Evolutionary conservation across 2,329 filamentous ascomycete species (phyloP), one percentile per base, ranked within the genome.

Genomic region (Sporothrix brunneoviolacea): DNA sequence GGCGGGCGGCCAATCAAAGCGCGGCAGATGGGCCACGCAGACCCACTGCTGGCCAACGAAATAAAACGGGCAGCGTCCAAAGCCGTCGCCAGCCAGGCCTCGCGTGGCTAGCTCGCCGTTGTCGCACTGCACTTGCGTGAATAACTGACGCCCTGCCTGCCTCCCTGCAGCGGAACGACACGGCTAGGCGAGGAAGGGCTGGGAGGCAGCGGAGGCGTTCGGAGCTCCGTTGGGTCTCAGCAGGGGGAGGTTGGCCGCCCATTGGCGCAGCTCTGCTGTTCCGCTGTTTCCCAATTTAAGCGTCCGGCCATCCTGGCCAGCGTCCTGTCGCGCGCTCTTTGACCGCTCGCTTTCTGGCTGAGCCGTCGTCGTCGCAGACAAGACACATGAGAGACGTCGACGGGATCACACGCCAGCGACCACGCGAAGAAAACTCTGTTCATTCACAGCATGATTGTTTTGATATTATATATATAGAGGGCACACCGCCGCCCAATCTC

Each of bases 41-140:
- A 19, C 46, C 37, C 37, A 35, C 37, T 13, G 4, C 30, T 33
- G 30, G 30, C 18, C 15, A 37, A 27, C 7, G 30, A 41, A 42
- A 13, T 24, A 12, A 12, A 42, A 43, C 30, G 22, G 36, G 27
- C 36, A 21, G 37, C 28, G 16, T 18, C 40, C 22, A 33, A 47
- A 47, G 42, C 43, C 36, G 39, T 28, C 44, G 38, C 43, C 43
- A 47, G 32, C 49, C 49, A 51, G 19, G 18, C 24, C 27, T 36
- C 30, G 41, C 32, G 28, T 24, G 24, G 18, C 22, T 27, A 33
- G 49, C 21, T 40, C 42, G 43, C 50, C 50, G 50, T 51, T 51
- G 50, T 47, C 50, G 50, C 50, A 51, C 50, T 36, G 22, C 28
- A 8, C 41, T 46, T 47, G 43, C 43, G 50, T 51, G 50, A 47